These are phyloP conservation scores for Nigrospora osmanthi DNA, from an alignment of 2,329 filamentous ascomycete species.

Conservation along the genomic window DNA sequence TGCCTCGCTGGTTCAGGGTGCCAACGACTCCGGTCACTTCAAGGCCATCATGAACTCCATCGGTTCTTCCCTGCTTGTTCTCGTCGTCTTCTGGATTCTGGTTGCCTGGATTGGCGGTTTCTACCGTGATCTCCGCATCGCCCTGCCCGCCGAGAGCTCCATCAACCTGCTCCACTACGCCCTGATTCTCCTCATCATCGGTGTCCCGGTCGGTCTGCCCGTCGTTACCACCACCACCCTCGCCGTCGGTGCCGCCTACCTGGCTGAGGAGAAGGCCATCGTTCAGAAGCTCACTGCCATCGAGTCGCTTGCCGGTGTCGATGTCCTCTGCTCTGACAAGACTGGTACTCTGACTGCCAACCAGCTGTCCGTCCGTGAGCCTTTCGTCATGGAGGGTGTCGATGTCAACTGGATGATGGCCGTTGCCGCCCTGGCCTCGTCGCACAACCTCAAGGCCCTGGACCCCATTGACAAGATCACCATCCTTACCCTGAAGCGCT, in stretches of 20 bases:
- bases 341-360: constrained; percentile 71
- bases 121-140: constrained; percentile 62
- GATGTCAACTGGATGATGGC: constrained; percentile 84
- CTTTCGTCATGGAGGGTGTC: constrained; percentile 67
- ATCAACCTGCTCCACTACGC: constrained; percentile 54
- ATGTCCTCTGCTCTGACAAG: constrained; percentile 77
- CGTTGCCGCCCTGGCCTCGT: constrained; percentile 67
- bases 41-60: constrained; percentile 81
- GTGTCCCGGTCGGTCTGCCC: constrained; percentile 72
- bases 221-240: constrained; percentile 73
- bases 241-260: constrained; percentile 69
- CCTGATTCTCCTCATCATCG: constrained; percentile 66
- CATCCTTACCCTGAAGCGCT: constrained; percentile 66
- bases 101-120: constrained; percentile 72
- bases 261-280: constrained; percentile 71
- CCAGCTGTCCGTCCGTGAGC: constrained; percentile 69
- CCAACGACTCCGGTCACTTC: constrained; percentile 70
- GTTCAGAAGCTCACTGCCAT: constrained; percentile 75
- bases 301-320: constrained; percentile 65
- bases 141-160: constrained; percentile 47
- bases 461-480: constrained; percentile 77
- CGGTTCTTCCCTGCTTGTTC: constrained; percentile 63
- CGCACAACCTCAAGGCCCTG: constrained; percentile 71
- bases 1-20: constrained; percentile 65
- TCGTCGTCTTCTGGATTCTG: constrained; percentile 73